phyloP scores from a whole-genome alignment of 345 rosid species.

The Populus davidiana region DNA sequence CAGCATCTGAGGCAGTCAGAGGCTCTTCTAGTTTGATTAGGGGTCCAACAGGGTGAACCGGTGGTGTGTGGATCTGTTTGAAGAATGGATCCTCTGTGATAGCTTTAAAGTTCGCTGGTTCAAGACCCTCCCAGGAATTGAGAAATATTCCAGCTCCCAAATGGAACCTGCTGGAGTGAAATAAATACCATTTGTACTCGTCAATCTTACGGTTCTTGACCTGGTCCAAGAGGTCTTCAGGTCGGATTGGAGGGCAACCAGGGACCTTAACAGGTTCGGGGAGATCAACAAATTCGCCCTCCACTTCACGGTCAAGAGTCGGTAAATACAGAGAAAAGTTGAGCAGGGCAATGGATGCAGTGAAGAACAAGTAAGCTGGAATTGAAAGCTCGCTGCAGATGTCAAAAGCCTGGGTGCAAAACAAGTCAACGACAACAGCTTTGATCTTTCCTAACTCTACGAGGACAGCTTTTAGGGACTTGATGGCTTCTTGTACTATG shows the following conservation, averaged over 20 bases:
- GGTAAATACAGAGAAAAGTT: constrained; percentile 21
- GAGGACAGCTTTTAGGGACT: constrained; percentile 17
- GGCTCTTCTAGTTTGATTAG: constrained; percentile 17
- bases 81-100: constrained; percentile 13
- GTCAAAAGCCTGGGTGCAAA: constrained; percentile 18
- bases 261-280: constrained; percentile 20
- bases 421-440: constrained; percentile 16
- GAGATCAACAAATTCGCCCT: constrained; percentile 17
- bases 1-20: not conserved
- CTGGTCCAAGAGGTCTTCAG: constrained; percentile 14
- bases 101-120: constrained; percentile 10
- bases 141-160: constrained; percentile 18
- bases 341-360: constrained; percentile 10
- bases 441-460: not conserved
- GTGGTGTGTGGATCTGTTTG: constrained; percentile 12
- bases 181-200: constrained; percentile 9
- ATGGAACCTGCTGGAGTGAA: constrained; percentile 7
- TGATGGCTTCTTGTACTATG: constrained; percentile 17
- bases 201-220: constrained; percentile 16
- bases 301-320: constrained; percentile 17
- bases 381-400: constrained; percentile 13
- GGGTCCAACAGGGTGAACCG: constrained; percentile 15
- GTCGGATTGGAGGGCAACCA: constrained; percentile 20
- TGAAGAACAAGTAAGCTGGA: constrained; percentile 16
- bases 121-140: constrained; percentile 23